Evolutionary conservation across 768 basidiomycete species (phyloP), one percentile per base, ranked within the genome.

Genomic region (Boletus bicolor): DNA sequence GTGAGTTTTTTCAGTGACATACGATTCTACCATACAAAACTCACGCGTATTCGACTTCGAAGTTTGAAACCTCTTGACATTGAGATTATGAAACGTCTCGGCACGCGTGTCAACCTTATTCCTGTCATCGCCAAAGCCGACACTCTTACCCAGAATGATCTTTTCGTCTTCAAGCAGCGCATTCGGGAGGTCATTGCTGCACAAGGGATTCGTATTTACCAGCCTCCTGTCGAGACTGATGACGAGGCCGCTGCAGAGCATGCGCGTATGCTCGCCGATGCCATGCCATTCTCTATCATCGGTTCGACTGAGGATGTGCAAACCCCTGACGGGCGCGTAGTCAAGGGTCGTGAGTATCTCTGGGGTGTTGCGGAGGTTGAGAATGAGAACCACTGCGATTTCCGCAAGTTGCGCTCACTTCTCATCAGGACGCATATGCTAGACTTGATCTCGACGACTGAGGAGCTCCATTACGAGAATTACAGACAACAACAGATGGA

Each of bases 361-460:
- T 99, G 97, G 97, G 97, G 97, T 80, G 94, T 99, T n/a, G 97
- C 97, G 9, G 97, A 99, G 80, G 96, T 99, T 58, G 97, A 99
- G 76, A 98, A 99, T 71, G 97, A 99, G 77, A 88, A 89, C 72
- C 97, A 99, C 76, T 99, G 97, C 71, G 97, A 98, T 75, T 99
- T 99, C 86, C 91, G 90, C 76, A 98, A 97, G 76, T 80, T 99
- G 49, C 90, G 97, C 52, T 93, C 93, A 11, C 80, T 98, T 41
- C 81, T 98, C 44, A 96, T 98, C 74, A 86, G 97, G 64, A 97
- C 95, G 14, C 92, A 98, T 79, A 98, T 99, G 97, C 79, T 98
- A 54, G 97, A 99, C 73, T 82, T 98, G 53, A 97, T 98, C 74
- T 88, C 89, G 32, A 95, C 93, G 0, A 94, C 92, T 12, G 96